phyloP scores from a whole-genome alignment of 208 protist species.

The Trypanosoma caninum region DNA sequence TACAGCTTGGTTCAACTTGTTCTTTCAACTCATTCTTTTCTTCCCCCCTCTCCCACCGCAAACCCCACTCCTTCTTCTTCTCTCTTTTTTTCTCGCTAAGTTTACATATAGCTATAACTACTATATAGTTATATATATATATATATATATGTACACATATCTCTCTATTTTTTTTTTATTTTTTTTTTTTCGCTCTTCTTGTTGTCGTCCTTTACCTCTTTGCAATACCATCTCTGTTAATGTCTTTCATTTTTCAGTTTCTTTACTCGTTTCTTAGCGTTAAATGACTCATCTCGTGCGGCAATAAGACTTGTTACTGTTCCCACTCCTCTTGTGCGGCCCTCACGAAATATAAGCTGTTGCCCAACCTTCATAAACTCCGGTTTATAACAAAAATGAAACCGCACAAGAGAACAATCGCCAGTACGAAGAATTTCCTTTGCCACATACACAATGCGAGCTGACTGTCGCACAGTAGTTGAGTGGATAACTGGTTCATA shows the following conservation, averaged over 20 bases:
- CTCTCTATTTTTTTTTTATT: constrained; percentile 4
- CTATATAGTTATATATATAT: neutral
- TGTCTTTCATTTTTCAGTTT: too few relatives aligned
- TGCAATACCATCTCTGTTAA: too few relatives aligned
- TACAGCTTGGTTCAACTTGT: too few relatives aligned
- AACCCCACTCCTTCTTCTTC: too few relatives aligned
- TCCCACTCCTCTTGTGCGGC: constrained; percentile 92
- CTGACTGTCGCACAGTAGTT: constrained; percentile 86
- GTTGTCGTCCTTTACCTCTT: neutral
- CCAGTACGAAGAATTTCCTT: constrained; percentile 93
- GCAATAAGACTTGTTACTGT: constrained; percentile 71
- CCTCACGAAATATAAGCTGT: constrained; percentile 94
- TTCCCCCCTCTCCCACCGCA: too few relatives aligned
- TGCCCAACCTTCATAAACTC: constrained; percentile 92
- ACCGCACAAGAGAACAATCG: constrained; percentile 90
- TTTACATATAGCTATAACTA: too few relatives aligned
- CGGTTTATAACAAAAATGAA: constrained; percentile 93
- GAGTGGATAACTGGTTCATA: constrained; percentile 98
- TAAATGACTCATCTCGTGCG: constrained; percentile 35
- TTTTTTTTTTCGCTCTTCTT: constrained; percentile 7
- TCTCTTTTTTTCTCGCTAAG: too few relatives aligned
- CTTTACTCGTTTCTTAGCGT: constrained; percentile 46
- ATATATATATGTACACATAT: neutral
- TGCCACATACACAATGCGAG: constrained; percentile 83
- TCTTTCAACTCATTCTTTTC: too few relatives aligned